Evolutionary conservation across 495 filamentous ascomycete species (phyloP).

Genomic region (Letharia lupina): DNA sequence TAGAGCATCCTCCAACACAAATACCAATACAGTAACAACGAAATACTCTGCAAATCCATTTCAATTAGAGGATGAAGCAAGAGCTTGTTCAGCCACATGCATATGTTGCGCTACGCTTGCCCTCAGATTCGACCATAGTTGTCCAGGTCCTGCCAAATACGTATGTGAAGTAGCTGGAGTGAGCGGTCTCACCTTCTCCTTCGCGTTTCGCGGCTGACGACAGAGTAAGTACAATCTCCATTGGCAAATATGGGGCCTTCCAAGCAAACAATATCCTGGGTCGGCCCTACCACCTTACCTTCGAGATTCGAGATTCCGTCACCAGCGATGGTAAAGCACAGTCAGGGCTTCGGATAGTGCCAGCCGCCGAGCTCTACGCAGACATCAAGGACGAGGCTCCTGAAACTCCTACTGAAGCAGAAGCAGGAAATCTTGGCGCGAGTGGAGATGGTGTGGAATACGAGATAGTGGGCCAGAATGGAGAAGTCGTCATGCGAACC

Average conservation of each 20-base stretch:
- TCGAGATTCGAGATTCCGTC: conserved; percentile 73
- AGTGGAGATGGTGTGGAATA: conserved; percentile 43
- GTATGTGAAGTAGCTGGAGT: conserved; percentile 46
- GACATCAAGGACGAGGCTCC: conserved; percentile 56
- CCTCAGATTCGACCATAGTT: conserved; percentile 56
- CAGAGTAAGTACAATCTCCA: conserved; percentile 57
- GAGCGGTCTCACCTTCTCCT: conserved; percentile 23
- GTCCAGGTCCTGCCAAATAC: conserved; percentile 64
- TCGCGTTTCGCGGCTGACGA: conserved; percentile 23
- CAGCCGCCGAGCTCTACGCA: conserved; percentile 71
- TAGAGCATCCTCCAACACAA: too few species aligned
- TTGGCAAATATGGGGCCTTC: conserved; percentile 87
- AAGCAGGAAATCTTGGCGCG: conserved; percentile 35
- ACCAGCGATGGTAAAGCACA: conserved; percentile 46
- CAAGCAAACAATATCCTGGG: conserved; percentile 77
- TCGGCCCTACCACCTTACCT: conserved; percentile 83
- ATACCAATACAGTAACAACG: too few species aligned
- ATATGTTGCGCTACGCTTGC: conserved; percentile 56
- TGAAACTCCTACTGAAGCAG: conserved; percentile 37
- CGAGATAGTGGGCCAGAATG: conserved; percentile 43
- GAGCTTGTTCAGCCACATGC: conserved; percentile 50
- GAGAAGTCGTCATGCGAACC: conserved; percentile 60
- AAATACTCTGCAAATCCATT: background rate
- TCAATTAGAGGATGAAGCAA: conserved; percentile 7
- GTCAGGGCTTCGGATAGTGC: conserved; percentile 64